Evolutionary conservation across 2,329 filamentous ascomycete species (phyloP), one percentile per base, ranked within the genome.

Genomic region (Aphanocladium album): DNA sequence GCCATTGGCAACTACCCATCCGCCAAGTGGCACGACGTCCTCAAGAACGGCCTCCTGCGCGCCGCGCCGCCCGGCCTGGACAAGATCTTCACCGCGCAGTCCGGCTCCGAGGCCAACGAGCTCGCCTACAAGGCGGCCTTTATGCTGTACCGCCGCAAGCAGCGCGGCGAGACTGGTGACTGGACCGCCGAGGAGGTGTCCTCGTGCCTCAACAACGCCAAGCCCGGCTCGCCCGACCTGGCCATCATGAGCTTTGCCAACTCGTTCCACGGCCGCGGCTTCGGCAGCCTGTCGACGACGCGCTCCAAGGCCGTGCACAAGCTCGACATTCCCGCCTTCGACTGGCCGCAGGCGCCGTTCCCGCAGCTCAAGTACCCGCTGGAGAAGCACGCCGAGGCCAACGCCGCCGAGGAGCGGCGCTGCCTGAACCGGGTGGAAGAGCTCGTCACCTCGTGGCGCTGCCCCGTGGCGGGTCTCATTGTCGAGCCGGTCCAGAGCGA

Each of bases 121-220:
- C 87, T 89, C 53, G 90, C 90, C 60, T 93, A 89, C 82, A 93
- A 93, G 78, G 90, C 90, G 16, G 89, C 90, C 27, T 92, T 93
- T 77, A 93, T 93, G 87, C 91, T 86, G 78, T 86, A 86, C 73
- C 82, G 87, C 54, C 88, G 89, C 70, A 81, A 85, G 62, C 80
- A 91, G 79, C 88, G 90, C 68, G 89, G 88, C 43, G 78, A 84
- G 60, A 75, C 85, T 52, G 87, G 83, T 46, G 88, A 89, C 33
- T 93, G 91, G 78, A 85, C 86, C 6, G 77, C 83, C 30, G 84
- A 89, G 69, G 90, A 93, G 71, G 80, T 89, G 57, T 68, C 73
- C 60, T 86, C 85, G 3, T 80, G 83, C 67, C 90, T 93, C 83
- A 78, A 83, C 69, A 93, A 93, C 77, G 76, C 88, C 68, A 74